Evolutionary conservation across 208 protist genomes (phyloP).

Genomic region (Leishmania amazonensis): DNA sequence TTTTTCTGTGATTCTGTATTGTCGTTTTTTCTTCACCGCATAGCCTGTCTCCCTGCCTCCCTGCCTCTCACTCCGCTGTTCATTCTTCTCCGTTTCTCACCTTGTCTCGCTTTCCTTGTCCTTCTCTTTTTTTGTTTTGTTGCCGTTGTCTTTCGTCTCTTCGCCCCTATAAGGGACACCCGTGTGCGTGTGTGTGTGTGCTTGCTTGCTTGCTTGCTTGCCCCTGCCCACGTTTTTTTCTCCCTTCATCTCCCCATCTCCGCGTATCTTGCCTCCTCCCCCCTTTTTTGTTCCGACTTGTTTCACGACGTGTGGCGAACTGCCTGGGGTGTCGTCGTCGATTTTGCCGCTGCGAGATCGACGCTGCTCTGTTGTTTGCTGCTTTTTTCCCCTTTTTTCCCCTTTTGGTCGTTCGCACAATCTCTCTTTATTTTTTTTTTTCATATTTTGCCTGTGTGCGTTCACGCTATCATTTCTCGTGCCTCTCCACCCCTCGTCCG

Average conservation of each 20-base stretch:
- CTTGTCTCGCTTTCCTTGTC: background rate
- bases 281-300: background rate
- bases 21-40: background rate
- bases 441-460: background rate
- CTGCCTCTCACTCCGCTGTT: background rate
- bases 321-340: background rate
- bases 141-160: background rate
- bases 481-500: background rate
- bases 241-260: background rate
- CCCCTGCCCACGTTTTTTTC: background rate
- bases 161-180: background rate
- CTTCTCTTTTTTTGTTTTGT: background rate
- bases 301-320: background rate
- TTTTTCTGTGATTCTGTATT: slow-evolving; percentile 4
- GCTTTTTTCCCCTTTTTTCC: background rate
- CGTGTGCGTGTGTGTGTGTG: background rate
- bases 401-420: background rate
- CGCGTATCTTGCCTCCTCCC: background rate
- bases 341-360: background rate
- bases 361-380: background rate
- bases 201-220: background rate
- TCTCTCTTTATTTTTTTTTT: background rate
- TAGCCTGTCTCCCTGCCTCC: background rate
- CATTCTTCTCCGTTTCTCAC: background rate
- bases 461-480: slow-evolving; percentile 6